phyloP scores from a whole-genome alignment of 805 yeast genomes.

The Priceomyces carsonii region DNA sequence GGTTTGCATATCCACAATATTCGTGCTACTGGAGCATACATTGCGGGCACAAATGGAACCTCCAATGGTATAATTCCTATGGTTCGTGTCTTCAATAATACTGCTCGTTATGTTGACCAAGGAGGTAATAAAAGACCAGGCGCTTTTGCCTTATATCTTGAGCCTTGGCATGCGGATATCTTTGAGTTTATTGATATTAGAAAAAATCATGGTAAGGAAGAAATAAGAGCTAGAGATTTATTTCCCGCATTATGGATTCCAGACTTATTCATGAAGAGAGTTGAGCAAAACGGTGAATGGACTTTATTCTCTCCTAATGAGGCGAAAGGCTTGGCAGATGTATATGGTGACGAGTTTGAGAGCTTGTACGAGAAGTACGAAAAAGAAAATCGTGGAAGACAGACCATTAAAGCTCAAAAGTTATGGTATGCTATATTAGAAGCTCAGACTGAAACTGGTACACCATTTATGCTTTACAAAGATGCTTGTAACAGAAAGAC shows the following conservation, averaged over 20 bases:
- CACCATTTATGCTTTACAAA: constrained; percentile 64
- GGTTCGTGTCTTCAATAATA: constrained; percentile 63
- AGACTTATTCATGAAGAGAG: constrained; percentile 62
- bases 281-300: constrained; percentile 57
- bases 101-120: constrained; percentile 65
- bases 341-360: constrained; percentile 57
- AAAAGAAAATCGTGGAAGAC: constrained; percentile 49
- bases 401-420: constrained; percentile 57
- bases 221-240: constrained; percentile 61
- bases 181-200: constrained; percentile 60
- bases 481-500: constrained; percentile 62
- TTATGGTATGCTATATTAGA: constrained; percentile 61
- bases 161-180: constrained; percentile 65
- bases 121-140: constrained; percentile 70
- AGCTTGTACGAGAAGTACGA: constrained; percentile 53
- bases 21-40: constrained; percentile 59
- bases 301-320: constrained; percentile 60
- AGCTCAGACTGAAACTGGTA: constrained; percentile 66
- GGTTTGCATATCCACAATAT: constrained; percentile 63
- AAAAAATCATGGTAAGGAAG: constrained; percentile 66
- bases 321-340: constrained; percentile 57
- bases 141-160: constrained; percentile 60
- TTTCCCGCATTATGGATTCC: constrained; percentile 67
- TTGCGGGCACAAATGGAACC: constrained; percentile 64
- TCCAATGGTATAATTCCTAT: constrained; percentile 64